Percentiles rank a stretch among this genome's conserved stretches.
Evolutionary conservation across 2,329 filamentous ascomycete species (phyloP).

Genomic region (Elsinoe necatrix): DNA sequence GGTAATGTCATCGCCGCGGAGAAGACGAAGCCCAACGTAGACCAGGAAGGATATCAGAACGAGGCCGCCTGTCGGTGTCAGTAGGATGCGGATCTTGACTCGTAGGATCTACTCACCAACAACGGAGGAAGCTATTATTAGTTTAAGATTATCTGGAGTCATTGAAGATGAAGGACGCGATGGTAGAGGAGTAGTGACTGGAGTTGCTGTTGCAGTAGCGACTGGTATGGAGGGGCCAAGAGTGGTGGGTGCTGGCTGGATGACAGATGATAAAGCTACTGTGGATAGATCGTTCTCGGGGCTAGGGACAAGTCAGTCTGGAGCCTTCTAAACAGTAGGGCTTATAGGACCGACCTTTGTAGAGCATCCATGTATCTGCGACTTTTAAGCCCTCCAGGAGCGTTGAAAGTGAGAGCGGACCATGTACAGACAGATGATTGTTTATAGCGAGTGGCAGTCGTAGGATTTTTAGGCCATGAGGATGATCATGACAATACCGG

Average conservation of each 20-base stretch:
- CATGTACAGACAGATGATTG: constrained; percentile 3
- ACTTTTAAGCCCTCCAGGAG: not conserved
- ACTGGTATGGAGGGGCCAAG: not conserved
- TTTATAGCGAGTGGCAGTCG: constrained; percentile 7
- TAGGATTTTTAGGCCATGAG: constrained; percentile 5
- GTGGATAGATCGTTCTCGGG: not conserved
- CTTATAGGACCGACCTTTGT: not conserved
- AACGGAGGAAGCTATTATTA: constrained; percentile 14
- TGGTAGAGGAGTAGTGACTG: not conserved
- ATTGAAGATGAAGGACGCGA: constrained; percentile 15
- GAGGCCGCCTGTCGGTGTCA: constrained; percentile 14
- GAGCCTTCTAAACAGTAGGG: not conserved
- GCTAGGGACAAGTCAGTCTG: not conserved
- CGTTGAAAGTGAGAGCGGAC: not conserved
- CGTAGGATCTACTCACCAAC: constrained; percentile 11
- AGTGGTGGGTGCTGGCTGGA: not conserved
- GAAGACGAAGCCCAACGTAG: constrained; percentile 16
- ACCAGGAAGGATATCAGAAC: constrained; percentile 16
- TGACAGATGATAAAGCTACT: constrained; percentile 8
- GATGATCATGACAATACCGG: constrained; percentile 8
- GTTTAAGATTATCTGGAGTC: not conserved
- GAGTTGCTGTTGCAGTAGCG: constrained; percentile 9
- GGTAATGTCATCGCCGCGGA: constrained; percentile 15
- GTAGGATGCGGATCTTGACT: not conserved
- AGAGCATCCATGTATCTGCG: not conserved